Evolutionary conservation across 495 filamentous ascomycete genomes (phyloP), one percentile per base, ranked within the genome.

Genomic region (Neurospora intermedia): DNA sequence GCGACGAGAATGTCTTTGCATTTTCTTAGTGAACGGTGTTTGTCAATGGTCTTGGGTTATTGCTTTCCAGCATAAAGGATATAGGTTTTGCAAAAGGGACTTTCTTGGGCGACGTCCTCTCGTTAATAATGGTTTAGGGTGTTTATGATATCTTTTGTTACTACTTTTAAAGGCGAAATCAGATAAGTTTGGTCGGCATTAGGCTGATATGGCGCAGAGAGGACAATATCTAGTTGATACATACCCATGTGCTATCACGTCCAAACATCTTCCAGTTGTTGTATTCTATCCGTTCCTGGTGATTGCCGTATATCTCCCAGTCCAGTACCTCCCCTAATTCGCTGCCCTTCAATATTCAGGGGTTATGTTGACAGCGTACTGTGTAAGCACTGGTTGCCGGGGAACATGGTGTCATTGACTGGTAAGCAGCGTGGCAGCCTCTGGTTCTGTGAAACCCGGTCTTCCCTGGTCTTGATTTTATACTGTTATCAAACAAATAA

Each of bases 31-130:
- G 38, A 38, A 42, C 23, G 40, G 45, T 69, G 46, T 62, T 54
- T 38, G 40, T 70, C 70, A 3, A 72, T n/a, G 69, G 69, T 74
- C 15, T n/a, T 66, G 69, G 72, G 69, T 69, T 69, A 39, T 27
- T 42, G 70, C 46, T 42, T 69, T 70, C 74, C 8, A 35, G 48
- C 7, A 23, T 2, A 54, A 27, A 10, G 18, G 23, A 42, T 41
- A 31, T 71, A 41, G 35, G 35, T 41, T 48, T 70, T 20, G 31
- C 54, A 46, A 7, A 27, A n/a, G 69, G 73, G 39, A 23, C 38
- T 74, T 45, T 27, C 16, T 62, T 62, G 13, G 31, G 54, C 54
- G 23, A 62, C 23, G 20, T 62, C 23, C 23, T 62, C 23, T 31
- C 13, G 13, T 62, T 62, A 62, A 62, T 31, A 62, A 16, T 16